Evolutionary conservation across 2,329 filamentous ascomycete genomes (phyloP).

Genomic region (Verticillium albo-atrum): DNA sequence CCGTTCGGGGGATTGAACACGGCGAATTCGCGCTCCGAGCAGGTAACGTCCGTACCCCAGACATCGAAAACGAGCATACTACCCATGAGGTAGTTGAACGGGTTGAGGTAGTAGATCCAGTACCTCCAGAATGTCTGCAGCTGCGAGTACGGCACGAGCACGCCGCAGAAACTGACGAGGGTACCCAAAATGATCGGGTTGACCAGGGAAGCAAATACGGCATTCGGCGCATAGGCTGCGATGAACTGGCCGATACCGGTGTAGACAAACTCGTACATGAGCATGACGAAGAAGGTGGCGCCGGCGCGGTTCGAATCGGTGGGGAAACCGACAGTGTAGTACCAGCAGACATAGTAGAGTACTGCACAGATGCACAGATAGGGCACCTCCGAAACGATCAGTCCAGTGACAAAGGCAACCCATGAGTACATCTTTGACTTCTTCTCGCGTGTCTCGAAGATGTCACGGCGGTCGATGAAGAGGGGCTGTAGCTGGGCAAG

Average conservation of each 20-base stretch:
- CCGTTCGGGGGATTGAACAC: slow-evolving; percentile 44
- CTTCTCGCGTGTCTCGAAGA: slow-evolving; percentile 55
- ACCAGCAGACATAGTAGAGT: slow-evolving; percentile 51
- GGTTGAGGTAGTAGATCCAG: slow-evolving; percentile 60
- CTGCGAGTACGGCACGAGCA: slow-evolving; percentile 62
- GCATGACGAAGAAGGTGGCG: slow-evolving; percentile 47
- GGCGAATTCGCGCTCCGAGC: slow-evolving; percentile 43
- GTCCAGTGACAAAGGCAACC: slow-evolving; percentile 52
- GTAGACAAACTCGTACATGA: slow-evolving; percentile 57
- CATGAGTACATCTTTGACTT: slow-evolving; percentile 59
- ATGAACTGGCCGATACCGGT: slow-evolving; percentile 58
- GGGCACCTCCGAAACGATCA: slow-evolving; percentile 43
- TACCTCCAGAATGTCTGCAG: slow-evolving; percentile 64
- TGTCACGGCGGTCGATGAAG: slow-evolving; percentile 51
- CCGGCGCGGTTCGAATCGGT: slow-evolving; percentile 40
- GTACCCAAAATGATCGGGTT: slow-evolving; percentile 53
- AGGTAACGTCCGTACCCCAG: slow-evolving; percentile 42
- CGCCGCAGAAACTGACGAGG: slow-evolving; percentile 69
- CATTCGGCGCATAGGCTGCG: slow-evolving; percentile 59
- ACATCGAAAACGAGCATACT: slow-evolving; percentile 48
- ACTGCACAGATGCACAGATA: slow-evolving; percentile 39
- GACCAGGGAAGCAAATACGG: slow-evolving; percentile 52
- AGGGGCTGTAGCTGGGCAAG: slow-evolving; percentile 56
- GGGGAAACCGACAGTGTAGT: slow-evolving; percentile 53
- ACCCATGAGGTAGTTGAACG: slow-evolving; percentile 58